Conservation (phyloP, 257 asterid species). For the Petunia axillaris region DNA sequence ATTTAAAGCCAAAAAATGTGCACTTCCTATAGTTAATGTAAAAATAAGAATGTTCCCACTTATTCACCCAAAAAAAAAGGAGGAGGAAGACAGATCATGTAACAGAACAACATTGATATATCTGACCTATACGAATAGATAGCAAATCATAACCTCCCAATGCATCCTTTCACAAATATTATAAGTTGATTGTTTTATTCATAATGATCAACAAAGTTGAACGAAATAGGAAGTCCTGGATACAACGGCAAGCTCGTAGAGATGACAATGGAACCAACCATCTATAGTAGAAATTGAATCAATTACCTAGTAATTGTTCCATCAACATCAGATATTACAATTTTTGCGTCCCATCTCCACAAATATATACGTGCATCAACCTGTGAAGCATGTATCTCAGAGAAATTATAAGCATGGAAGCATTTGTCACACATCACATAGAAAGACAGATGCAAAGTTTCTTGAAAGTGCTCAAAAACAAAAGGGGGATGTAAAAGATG, state of each 20-base stretch:
- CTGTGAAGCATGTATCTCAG: constrained; percentile 46
- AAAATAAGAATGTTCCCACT: background rate
- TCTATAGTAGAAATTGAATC: background rate
- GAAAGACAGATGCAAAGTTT: background rate
- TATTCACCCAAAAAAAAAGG: background rate
- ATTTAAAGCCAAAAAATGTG: background rate
- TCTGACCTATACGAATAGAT: background rate
- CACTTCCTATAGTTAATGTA: background rate
- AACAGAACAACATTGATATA: background rate
- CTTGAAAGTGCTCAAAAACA: constrained; percentile 19
- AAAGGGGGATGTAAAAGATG: constrained; percentile 23
- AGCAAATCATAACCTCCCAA: background rate
- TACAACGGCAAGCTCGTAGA: too few relatives aligned
- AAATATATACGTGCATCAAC: constrained; percentile 90
- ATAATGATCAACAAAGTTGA: too few relatives aligned
- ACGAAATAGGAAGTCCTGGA: too few relatives aligned
- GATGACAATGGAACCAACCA: background rate
- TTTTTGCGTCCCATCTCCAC: constrained; percentile 86
- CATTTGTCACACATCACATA: background rate
- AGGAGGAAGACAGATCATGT: background rate
- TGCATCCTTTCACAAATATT: background rate
- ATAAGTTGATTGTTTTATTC: too few relatives aligned
- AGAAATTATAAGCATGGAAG: constrained; percentile 30
- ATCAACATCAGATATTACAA: constrained; percentile 97
- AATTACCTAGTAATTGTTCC: constrained; percentile 93